Evolutionary conservation across 495 filamentous ascomycete species (phyloP).

Genomic region (Filosporella fistucella): DNA sequence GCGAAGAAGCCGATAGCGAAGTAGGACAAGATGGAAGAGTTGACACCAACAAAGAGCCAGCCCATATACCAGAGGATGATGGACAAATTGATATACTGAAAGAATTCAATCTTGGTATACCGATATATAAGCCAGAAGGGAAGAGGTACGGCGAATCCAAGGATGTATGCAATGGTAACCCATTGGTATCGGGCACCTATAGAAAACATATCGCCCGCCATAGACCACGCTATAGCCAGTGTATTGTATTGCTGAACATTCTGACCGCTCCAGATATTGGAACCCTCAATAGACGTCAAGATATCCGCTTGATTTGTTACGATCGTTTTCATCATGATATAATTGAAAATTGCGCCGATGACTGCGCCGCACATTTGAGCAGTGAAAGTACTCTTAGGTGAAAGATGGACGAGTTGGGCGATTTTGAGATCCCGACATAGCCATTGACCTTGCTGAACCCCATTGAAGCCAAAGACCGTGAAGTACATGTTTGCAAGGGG

Average conservation of each 20-base stretch:
- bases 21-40: slow-evolving; percentile 30
- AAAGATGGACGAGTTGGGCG: slow-evolving; percentile 30
- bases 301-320: slow-evolving; percentile 30
- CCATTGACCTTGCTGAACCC: slow-evolving; percentile 31
- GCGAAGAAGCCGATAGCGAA: slow-evolving; percentile 35
- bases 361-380: slow-evolving; percentile 41
- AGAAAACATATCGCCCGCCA: slow-evolving; percentile 37
- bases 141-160: slow-evolving; percentile 32
- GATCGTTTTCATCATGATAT: slow-evolving; percentile 40
- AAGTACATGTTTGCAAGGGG: slow-evolving; percentile 34
- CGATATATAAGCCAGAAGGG: slow-evolving; percentile 28
- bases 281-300: slow-evolving; percentile 35
- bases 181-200: slow-evolving; percentile 28
- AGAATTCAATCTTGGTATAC: slow-evolving; percentile 6
- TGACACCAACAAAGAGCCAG: slow-evolving; percentile 32
- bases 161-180: slow-evolving; percentile 26
- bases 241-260: slow-evolving; percentile 33
- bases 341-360: slow-evolving; percentile 42
- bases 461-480: slow-evolving; percentile 25
- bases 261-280: slow-evolving; percentile 42
- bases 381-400: slow-evolving; percentile 35
- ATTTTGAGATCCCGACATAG: slow-evolving; percentile 32
- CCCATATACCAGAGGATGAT: slow-evolving; percentile 32
- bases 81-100: slow-evolving; percentile 28
- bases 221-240: too few relatives aligned